Evolutionary conservation across 495 filamentous ascomycete genomes (phyloP).

Genomic region (Amorphotheca resinae): DNA sequence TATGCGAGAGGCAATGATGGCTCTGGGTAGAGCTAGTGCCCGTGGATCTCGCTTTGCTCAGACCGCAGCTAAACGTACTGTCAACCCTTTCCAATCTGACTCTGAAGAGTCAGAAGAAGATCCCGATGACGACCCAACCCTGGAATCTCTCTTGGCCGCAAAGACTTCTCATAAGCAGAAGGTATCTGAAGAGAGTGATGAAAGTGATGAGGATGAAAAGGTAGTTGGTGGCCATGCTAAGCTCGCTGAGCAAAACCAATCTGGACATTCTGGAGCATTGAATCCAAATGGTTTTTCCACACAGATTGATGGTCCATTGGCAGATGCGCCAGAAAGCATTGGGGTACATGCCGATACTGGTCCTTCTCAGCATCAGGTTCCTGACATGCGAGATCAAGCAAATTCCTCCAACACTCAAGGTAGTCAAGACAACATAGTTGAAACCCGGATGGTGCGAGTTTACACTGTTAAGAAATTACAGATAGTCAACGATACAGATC

Average conservation of each 20-base stretch:
- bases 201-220: background rate
- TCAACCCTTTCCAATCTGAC: background rate
- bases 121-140: constrained; percentile 2
- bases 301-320: background rate
- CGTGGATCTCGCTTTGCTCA: background rate
- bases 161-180: background rate
- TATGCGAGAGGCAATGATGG: background rate
- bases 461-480: background rate
- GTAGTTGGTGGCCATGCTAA: background rate
- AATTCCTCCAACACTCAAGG: background rate
- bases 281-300: background rate
- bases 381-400: background rate
- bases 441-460: background rate
- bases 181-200: background rate
- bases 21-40: background rate
- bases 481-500: background rate
- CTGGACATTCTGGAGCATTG: background rate
- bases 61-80: background rate
- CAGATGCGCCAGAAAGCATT: background rate
- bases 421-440: background rate
- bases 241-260: background rate
- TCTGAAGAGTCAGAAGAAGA: constrained; percentile 8
- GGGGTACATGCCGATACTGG: background rate
- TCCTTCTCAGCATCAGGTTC: background rate
- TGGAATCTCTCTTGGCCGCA: background rate